phyloP scores from a whole-genome alignment of 78 protist species.

The Protostelium mycophagum region DNA sequence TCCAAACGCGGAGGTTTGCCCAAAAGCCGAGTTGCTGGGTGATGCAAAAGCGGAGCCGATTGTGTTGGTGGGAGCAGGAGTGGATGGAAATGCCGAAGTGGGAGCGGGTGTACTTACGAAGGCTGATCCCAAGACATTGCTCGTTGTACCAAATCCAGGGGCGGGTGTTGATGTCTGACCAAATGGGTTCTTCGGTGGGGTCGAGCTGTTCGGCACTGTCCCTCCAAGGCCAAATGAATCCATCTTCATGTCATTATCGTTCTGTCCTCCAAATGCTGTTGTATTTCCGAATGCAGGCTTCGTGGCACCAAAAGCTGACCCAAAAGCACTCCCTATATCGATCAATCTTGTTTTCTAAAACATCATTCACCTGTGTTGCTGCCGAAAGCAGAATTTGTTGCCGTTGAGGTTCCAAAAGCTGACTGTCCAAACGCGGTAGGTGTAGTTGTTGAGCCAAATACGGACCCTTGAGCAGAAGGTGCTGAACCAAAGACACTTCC shows the following conservation, averaged over 20 bases:
- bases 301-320: neutral
- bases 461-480: neutral
- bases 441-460: neutral
- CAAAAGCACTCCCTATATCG: too few species aligned
- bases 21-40: neutral
- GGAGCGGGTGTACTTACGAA: neutral
- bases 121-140: neutral
- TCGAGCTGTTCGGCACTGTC: neutral
- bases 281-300: neutral
- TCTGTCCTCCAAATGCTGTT: too few species aligned
- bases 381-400: too few species aligned
- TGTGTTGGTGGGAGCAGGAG: neutral
- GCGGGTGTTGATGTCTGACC: neutral
- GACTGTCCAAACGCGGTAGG: too few species aligned
- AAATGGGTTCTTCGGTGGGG: neutral
- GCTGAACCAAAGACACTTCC: neutral
- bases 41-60: too few species aligned
- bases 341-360: too few species aligned
- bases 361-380: too few species aligned
- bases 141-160: neutral
- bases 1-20: neutral
- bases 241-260: neutral
- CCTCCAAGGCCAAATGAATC: neutral
- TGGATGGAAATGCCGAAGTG: neutral
- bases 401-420: too few species aligned